Evolutionary conservation across 495 filamentous ascomycete genomes (phyloP).

Genomic region (Neurospora sp.): DNA sequence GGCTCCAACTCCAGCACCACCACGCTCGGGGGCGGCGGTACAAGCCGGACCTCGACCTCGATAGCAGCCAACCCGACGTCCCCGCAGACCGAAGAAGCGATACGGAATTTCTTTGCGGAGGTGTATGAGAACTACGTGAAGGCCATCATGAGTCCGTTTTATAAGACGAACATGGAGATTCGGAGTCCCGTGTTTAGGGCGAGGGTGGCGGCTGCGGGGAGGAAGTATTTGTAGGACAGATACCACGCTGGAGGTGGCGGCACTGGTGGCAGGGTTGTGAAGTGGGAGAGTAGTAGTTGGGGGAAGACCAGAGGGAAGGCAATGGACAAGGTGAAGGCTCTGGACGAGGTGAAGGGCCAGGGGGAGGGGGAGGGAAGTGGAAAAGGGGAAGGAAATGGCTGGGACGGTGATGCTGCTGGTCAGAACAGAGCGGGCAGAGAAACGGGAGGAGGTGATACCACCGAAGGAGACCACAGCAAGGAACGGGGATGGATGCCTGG

Average conservation of each 20-base stretch:
- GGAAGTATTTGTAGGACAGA: constrained; percentile 66
- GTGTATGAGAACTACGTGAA: constrained; percentile 94
- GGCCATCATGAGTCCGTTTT: constrained; percentile 96
- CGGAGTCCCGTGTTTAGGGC: constrained; percentile 73
- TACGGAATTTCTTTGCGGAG: constrained; percentile 85
- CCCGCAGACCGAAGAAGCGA: constrained; percentile 86
- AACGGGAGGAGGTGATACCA: neutral
- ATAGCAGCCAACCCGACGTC: constrained; percentile 73
- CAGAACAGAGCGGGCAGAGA: neutral
- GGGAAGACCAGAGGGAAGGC: neutral
- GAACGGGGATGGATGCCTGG: neutral
- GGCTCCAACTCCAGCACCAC: neutral
- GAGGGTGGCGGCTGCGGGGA: constrained; percentile 74
- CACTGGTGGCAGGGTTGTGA: neutral
- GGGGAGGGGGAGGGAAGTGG: neutral
- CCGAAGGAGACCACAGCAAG: neutral
- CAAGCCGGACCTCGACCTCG: constrained; percentile 45
- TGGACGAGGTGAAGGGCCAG: neutral
- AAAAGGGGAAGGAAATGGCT: neutral
- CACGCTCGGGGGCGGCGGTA: neutral
- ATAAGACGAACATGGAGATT: constrained; percentile 69
- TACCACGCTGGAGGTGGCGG: neutral
- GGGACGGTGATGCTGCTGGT: neutral
- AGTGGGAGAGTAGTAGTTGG: neutral
- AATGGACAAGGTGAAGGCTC: neutral